These are phyloP conservation scores for Fusarium setosum DNA, from an alignment of 2,329 filamentous ascomycete genomes.

Conservation along the genomic window DNA sequence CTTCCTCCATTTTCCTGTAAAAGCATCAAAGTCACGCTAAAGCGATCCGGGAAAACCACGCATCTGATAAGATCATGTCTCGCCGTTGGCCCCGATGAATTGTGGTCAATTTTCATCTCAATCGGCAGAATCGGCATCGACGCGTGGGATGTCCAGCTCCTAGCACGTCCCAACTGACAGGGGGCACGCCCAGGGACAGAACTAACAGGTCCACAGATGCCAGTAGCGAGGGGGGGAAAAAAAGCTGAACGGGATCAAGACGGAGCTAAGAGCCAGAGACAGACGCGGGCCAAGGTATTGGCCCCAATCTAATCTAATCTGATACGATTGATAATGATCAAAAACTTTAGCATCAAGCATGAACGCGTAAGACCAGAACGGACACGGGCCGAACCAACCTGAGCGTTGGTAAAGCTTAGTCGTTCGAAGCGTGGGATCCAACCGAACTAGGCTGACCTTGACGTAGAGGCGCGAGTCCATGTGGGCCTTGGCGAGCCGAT, in stretches of 20 bases:
- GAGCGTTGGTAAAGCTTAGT: not conserved
- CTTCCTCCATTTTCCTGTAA: no score
- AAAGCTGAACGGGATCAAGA: no score
- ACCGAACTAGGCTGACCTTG: not conserved
- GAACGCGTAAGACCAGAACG: not conserved
- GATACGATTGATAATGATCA: constrained; percentile 22
- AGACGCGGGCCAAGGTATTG: no score
- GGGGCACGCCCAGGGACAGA: not conserved
- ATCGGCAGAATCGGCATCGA: constrained; percentile 30
- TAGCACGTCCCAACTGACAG: constrained; percentile 1
- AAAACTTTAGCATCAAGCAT: not conserved
- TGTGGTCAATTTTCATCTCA: not conserved
- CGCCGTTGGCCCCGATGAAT: constrained; percentile 14
- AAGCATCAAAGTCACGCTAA: constrained; percentile 8
- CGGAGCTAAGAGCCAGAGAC: not conserved
- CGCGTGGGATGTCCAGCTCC: constrained; percentile 14
- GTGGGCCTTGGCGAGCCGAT: no score
- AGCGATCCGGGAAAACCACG: constrained; percentile 22
- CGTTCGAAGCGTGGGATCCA: constrained; percentile 8
- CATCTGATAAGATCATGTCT: constrained; percentile 39
- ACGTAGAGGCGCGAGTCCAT: not conserved
- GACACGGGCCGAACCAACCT: constrained; percentile 7
- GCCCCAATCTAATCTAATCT: constrained; percentile 37
- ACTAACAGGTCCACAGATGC: constrained; percentile 13
- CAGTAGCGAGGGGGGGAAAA: constrained; percentile 11